Evolutionary conservation across 306 rosid genomes (phyloP).

Genomic region (Sicyos edulis): DNA sequence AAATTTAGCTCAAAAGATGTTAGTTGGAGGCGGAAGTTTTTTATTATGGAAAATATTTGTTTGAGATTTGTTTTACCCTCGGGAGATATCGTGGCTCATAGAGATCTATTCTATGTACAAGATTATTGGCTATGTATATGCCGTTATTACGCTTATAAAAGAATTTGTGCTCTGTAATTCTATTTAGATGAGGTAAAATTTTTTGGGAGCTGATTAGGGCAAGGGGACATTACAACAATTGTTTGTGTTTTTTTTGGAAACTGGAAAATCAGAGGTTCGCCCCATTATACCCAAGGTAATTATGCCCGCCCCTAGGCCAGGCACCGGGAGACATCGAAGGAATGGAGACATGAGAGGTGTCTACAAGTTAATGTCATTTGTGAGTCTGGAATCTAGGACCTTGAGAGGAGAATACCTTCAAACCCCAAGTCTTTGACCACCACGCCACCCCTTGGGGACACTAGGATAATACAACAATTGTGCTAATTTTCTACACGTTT

Average conservation of each 20-base stretch:
- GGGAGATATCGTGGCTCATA: not conserved
- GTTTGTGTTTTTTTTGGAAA: too few species aligned
- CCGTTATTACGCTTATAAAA: not conserved
- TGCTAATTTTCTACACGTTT: not conserved
- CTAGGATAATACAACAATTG: not conserved
- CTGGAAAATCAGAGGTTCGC: too few species aligned
- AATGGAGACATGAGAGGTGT: too few species aligned
- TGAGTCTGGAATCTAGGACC: too few species aligned
- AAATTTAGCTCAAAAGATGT: not conserved
- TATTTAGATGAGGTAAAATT: not conserved
- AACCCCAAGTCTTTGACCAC: too few species aligned
- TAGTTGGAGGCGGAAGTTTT: not conserved
- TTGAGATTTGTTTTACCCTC: not conserved
- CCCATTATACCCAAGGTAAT: too few species aligned
- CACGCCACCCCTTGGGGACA: too few species aligned
- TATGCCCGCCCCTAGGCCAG: too few species aligned
- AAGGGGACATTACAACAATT: not conserved
- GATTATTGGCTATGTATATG: slow-evolving; percentile 10
- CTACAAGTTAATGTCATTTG: too few species aligned
- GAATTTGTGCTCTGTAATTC: not conserved
- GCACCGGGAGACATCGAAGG: too few species aligned
- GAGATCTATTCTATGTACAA: slow-evolving; percentile 10
- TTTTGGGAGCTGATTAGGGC: slow-evolving; percentile 10
- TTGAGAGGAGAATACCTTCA: too few species aligned
- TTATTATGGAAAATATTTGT: not conserved